Percentiles rank a stretch among this genome's conserved stretches.
phyloP scores from a whole-genome alignment of 805 yeast species.

The Danielia reshetovae region DNA sequence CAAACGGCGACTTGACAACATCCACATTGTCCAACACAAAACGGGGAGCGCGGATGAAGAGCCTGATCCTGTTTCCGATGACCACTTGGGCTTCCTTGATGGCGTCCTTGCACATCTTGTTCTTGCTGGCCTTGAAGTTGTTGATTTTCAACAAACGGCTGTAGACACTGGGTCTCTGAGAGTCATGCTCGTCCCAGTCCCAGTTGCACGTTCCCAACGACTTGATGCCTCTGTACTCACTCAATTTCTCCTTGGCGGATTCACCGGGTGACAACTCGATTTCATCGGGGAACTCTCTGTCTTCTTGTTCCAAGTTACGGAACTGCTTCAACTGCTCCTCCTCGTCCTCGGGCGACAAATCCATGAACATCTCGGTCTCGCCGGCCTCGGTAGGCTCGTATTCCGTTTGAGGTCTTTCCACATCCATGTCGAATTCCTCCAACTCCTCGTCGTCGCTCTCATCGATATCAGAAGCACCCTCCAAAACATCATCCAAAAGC shows the following conservation, averaged over 20 bases:
- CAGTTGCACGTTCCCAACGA: constrained; percentile 76
- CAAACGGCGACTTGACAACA: constrained; percentile 47
- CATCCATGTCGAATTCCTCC: constrained; percentile 26
- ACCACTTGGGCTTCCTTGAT: constrained; percentile 37
- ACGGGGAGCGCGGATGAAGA: constrained; percentile 58
- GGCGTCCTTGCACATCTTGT: constrained; percentile 61
- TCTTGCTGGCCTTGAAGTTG: constrained; percentile 73
- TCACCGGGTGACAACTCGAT: constrained; percentile 75
- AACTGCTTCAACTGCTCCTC: constrained; percentile 67
- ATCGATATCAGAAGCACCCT: constrained; percentile 42
- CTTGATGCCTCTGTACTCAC: constrained; percentile 83
- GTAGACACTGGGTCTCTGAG: constrained; percentile 76
- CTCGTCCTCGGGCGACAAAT: constrained; percentile 78
- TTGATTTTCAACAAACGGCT: constrained; percentile 65
- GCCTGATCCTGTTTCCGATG: constrained; percentile 59
- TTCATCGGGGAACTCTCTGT: constrained; percentile 93
- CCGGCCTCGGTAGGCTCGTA: constrained; percentile 43
- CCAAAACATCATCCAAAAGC: constrained; percentile 57
- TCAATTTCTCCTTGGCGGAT: constrained; percentile 69
- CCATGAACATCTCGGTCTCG: constrained; percentile 59
- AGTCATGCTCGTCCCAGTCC: constrained; percentile 83
- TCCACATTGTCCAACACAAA: constrained; percentile 40
- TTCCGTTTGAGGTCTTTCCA: constrained; percentile 32
- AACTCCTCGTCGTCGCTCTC: constrained; percentile 38
- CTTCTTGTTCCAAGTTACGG: constrained; percentile 72